Base-by-base conservation (phyloP, 495 filamentous ascomycete genomes). In the Gamarada debralockiae region DNA sequence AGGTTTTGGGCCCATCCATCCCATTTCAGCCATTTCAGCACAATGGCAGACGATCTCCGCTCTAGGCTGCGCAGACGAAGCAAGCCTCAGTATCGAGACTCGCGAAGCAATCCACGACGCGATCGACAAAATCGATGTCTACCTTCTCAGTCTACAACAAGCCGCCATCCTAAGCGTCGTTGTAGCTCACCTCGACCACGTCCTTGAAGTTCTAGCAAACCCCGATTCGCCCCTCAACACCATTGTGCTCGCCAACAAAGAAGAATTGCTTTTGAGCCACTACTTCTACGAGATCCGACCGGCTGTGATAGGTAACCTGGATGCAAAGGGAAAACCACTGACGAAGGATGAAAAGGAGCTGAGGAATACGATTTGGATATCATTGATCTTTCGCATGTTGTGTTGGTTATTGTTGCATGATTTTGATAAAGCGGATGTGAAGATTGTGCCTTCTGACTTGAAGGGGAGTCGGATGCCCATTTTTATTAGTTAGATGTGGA, bases 401-500 rank as follows among this genome's bases (percentile, higher is more conserved):
- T 77, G 73, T 58, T 77, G 75, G 75, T 55, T 79, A 5, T 56
- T 71, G 49, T 56, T 77, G 55, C 74, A 79, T 49, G 73, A 77
- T 57, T 79, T 79, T 34, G 60, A 77, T 57, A 70, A 68, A 22
- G 61, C 67, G 29, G 75, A 79, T 36, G 63, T 71, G 10, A 71
- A 72, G 63, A 64, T 74, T 7, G 57, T 73, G n/a, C 70, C 72
- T 52, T 71, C 69, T 50, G 72, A 72, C 60, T 56, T 74, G 27
- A 48, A 70, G 31, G 73, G 73, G 10, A 76, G 67, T 49, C 65
- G 74, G n/a, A 65, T 77, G 64, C 74, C 74, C 0, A 69, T 78
- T 15, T 76, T 71, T 47, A 71, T 77, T 10, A 29, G 4, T 29
- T 29, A 10, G 10, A 49, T 10, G 17, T 36, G 8, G 46, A 3